phyloP scores from a whole-genome alignment of 441 rosid species.

The Cnidoscolus chayamansa region DNA sequence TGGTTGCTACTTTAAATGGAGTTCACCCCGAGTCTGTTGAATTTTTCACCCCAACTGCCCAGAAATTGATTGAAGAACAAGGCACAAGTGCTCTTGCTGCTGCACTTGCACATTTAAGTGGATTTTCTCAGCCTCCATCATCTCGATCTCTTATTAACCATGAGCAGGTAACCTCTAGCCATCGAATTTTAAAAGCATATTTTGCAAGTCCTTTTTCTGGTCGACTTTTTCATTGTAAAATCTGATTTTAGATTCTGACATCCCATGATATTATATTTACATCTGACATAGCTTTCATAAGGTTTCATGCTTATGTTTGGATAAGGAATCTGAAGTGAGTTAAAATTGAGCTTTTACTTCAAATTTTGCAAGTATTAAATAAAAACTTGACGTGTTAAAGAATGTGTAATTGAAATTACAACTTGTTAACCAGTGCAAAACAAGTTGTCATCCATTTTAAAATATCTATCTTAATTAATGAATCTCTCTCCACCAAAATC shows the following conservation, averaged over 20 bases:
- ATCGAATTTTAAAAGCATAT: not conserved
- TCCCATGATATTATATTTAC: not conserved
- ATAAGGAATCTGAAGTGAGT: not conserved
- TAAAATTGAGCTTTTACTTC: not conserved
- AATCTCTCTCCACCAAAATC: not conserved
- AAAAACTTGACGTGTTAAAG: not conserved
- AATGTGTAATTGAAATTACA: not conserved
- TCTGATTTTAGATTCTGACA: not conserved
- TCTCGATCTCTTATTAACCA: constrained; percentile 90
- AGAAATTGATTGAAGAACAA: constrained; percentile 64
- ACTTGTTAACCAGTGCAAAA: too few relatives aligned
- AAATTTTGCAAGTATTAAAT: not conserved
- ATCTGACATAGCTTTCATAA: not conserved
- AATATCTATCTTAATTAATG: not conserved
- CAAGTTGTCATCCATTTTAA: not conserved
- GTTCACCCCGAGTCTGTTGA: constrained; percentile 82
- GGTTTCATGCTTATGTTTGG: not conserved
- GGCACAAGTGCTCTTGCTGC: constrained; percentile 92
- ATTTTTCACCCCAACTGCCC: constrained; percentile 81
- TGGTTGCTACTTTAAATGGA: constrained; percentile 72
- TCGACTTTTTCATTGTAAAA: not conserved
- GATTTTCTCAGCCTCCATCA: constrained; percentile 87
- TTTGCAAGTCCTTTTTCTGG: not conserved
- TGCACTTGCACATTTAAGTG: constrained; percentile 90
- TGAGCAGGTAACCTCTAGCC: constrained; percentile 56